Conservation (phyloP, 129 eudicot genomes). For the Ambrosia trifida region DNA sequence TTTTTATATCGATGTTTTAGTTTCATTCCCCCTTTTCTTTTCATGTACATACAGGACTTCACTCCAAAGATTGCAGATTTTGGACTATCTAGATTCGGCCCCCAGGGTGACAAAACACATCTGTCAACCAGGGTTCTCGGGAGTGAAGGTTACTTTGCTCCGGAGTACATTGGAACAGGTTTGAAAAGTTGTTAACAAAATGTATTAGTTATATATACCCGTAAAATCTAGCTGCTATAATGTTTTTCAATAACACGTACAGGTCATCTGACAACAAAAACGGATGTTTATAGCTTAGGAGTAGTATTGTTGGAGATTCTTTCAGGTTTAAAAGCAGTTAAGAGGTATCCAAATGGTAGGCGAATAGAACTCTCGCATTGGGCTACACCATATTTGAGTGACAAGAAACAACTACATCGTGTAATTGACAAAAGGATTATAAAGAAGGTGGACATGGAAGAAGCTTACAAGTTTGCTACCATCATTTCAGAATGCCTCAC, state of each 20-base stretch:
- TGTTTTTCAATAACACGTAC: neutral
- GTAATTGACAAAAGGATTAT: conserved; percentile 43
- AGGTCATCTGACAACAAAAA: conserved; percentile 52
- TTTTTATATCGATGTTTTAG: neutral
- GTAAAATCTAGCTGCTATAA: neutral
- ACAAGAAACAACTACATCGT: conserved; percentile 21
- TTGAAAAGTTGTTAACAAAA: neutral
- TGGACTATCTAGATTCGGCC: conserved; percentile 51
- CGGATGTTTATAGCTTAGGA: conserved; percentile 54
- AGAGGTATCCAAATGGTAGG: conserved; percentile 35
- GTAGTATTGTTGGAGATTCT: conserved; percentile 53
- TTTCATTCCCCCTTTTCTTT: neutral
- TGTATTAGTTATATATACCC: neutral
- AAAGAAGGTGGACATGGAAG: conserved; percentile 27
- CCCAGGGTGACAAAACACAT: conserved; percentile 45
- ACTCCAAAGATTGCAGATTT: conserved; percentile 51
- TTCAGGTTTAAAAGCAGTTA: conserved; percentile 39
- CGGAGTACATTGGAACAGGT: conserved; percentile 54
- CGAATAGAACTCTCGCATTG: conserved; percentile 38
- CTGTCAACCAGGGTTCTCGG: conserved; percentile 44
- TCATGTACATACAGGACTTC: conserved; percentile 33
- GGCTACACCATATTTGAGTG: conserved; percentile 43
- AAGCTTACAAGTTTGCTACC: conserved; percentile 37
- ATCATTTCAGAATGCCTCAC: no score
- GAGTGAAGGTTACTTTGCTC: conserved; percentile 52